A percentile compares a stretch with the other conserved stretches of the same genome.
Evolutionary conservation across 208 protist genomes (phyloP).

Genomic region (Porcisia deanei): DNA sequence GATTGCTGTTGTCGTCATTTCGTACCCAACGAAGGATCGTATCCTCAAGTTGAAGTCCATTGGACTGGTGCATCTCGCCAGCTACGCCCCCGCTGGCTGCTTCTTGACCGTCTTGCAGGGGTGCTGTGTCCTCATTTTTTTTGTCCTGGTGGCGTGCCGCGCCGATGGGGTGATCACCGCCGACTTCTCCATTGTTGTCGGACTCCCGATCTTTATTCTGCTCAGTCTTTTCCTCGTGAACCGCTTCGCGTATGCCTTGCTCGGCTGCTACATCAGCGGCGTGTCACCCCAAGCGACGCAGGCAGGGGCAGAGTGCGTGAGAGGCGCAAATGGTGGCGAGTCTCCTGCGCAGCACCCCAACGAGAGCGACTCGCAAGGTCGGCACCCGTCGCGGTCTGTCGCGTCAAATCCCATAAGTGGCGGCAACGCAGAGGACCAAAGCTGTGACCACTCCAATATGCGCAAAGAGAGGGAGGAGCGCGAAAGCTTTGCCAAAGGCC

Average conservation of each 20-base stretch:
- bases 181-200: slow-evolving; percentile 74
- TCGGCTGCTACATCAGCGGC: slow-evolving; percentile 21
- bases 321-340: slow-evolving; percentile 20
- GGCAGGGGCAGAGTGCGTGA: slow-evolving; percentile 6
- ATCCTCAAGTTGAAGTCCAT: slow-evolving; percentile 21
- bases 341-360: not conserved
- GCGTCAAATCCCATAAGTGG: slow-evolving; percentile 20
- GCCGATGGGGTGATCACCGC: slow-evolving; percentile 63
- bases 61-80: slow-evolving; percentile 29
- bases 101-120: slow-evolving; percentile 36
- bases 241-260: slow-evolving; percentile 9
- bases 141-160: slow-evolving; percentile 66
- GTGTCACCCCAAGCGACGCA: slow-evolving; percentile 22
- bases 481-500: slow-evolving; percentile 1
- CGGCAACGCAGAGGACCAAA: not conserved
- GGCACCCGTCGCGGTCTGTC: not conserved
- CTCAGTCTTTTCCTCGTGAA: slow-evolving; percentile 43
- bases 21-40: slow-evolving; percentile 22
- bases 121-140: slow-evolving; percentile 40
- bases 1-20: slow-evolving; percentile 18
- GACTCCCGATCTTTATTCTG: slow-evolving; percentile 48
- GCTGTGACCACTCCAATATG: not conserved
- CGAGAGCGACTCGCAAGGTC: not conserved
- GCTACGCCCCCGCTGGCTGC: slow-evolving; percentile 37
- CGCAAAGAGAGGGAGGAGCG: not conserved